Base-by-base conservation (phyloP, 2,329 filamentous ascomycete genomes). In the Lachnellula hyalina region DNA sequence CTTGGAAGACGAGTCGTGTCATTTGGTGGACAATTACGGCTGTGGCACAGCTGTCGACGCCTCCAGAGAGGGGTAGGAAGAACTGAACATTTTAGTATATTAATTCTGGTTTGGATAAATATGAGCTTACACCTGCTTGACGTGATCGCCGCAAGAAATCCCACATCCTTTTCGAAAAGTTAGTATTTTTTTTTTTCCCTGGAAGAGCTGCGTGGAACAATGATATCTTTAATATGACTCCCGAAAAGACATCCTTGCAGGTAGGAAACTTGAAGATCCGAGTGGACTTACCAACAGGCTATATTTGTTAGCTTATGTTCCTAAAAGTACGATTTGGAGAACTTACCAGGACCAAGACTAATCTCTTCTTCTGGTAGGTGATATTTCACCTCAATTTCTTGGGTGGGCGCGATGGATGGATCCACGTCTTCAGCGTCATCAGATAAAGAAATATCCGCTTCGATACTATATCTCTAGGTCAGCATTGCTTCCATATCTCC, bases 331-430 rank as follows among this genome's bases (percentile, higher is more conserved):
- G 28, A 8, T 2, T 28, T 28, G 28, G 8, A 28, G 28, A 8
- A 28, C 28, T 28, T 9, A 28, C 28, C 28, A 2, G 83, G 79
- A 0, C 82, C 82, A 1, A 84, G 70, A 1, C 82, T 81, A 55
- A 89, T 87, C 65, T 87, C 84, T 63, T 89, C 83, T 63, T 87
- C 84, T 0, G 84, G 83, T 0, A 72, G 70, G 63, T 86, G 81
- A 56, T 82, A 81, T n/a, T 73, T 72, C 2, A 81, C 72, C 41
- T 76, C 59, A 14, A 70, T 66, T 0, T 78, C 77, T 0, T 79
- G 75, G 0, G 55, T 55, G 9, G 62, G 65, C 8, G 67, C 67
- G 17, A 80, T 64, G 2, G 72, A 61, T 5, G 73, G 72, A 40
- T 83, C 75, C 17, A 74, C 67, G 21, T 76, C 72, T 9, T 72